Base-by-base conservation (phyloP, 306 rosid species). In the Vigna mungo region DNA sequence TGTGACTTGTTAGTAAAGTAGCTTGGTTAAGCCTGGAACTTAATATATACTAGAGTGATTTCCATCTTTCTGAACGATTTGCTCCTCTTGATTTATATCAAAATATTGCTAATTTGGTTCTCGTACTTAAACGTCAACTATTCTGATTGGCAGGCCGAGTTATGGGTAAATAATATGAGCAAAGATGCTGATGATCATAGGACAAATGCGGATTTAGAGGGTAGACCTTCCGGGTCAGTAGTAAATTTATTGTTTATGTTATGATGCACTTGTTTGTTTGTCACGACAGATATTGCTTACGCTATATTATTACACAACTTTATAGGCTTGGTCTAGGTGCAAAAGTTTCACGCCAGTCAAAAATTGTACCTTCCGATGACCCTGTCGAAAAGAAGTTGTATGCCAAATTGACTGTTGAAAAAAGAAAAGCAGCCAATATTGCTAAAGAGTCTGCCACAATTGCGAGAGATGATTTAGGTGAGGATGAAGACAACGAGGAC, bases 291-390 rank as follows among this genome's bases (percentile, higher is more conserved):
- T 68, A 4, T 74, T 68, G 74, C 56, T 58, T 44, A 56, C 68
- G 13, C 48, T 74, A 43, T 58, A 51, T 30, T 14, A 20, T 20
- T 20, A 20, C 21, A 20, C 21, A 25, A 60, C 64, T 64, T 39
- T 84, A 59, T 51, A 92, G 98, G 88, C 98, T 89, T 80, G 98
- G 97, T 39, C 85, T 94, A 51, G 98, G 98, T 60, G 97, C 97
- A 64, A 90, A 81, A 84, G 82, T 90, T 78, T 21, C 87, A 16
- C 87, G 93, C 36, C 84, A 87, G n/a, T 55, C 88, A 72, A 89
- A 83, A 43, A 49, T 76, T 64, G 88, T 79, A 65, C 95, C 87
- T 13, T 84, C 88, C 18, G 70, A 88, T 70, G 92, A 90, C 74
- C 95, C 98, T 8, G 80, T 90, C 18, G 97, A 87, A 64, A 83